Base-by-base conservation (phyloP, 2,329 filamentous ascomycete species). In the Neonectria magnoliae region DNA sequence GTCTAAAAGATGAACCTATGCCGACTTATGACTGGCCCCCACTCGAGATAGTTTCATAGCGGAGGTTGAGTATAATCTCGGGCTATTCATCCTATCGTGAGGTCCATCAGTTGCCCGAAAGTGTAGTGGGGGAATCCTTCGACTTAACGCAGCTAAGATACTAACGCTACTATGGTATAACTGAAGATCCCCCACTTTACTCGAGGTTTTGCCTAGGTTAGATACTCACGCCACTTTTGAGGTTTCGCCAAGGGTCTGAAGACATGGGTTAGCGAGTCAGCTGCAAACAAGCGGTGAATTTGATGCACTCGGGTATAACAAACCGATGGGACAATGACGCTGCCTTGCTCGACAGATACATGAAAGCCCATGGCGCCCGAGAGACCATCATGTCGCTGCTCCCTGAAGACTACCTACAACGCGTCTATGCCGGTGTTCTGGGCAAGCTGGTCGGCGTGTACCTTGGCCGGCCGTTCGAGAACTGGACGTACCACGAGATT, bases 361-460 rank as follows among this genome's bases (percentile, higher is more conserved):
- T 18, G 20, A 14, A 18, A 51, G 31, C 13, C 31, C 31, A 2
- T 29, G 31, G 27, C n/a, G 22, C 10, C 47, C n/a, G 29, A 38
- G 10, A 38, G 5, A 36, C 41, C 51, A 50, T 47, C 13, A 55
- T 53, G 58, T 48, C 57, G 18, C n/a, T 36, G 25, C 59, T 57
- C 18, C 59, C 59, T 22, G 45, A 57, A 51, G 59, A 62, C 18
- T 62, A 62, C 45, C 44, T 62, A 25, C 52, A 53, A 13, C 59
- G 59, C 44, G 59, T 57, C 45, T 62, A 62, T n/a, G 59, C 59
- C 8, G 59, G 59, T 25, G 59, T 62, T 29, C 59, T 62, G 18
- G 59, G 59, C 47, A 62, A 62, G 59, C 44, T 62, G 36, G 44
- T 62, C n/a, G 59, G 59, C 44, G 59, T 62, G 8, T 62, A 62